These are phyloP conservation scores for Haplosporangium gracile DNA, from an alignment of 192 early-diverging fungal genomes.

Conservation along the genomic window DNA sequence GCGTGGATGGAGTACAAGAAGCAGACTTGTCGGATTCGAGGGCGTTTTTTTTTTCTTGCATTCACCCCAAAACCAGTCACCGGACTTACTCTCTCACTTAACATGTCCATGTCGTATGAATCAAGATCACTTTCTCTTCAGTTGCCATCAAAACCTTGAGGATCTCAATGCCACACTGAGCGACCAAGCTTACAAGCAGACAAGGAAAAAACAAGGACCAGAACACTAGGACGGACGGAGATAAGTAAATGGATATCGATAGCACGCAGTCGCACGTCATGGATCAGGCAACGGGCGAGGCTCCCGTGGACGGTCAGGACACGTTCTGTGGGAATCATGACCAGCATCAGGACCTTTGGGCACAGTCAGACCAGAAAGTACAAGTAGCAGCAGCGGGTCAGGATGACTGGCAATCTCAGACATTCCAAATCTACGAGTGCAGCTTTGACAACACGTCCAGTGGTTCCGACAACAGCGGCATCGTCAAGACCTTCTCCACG, in stretches of 20 bases:
- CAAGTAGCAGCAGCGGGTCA: not conserved
- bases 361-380: not conserved
- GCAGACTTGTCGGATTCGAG: not conserved
- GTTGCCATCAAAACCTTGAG: not conserved
- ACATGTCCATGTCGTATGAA: not conserved
- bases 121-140: not conserved
- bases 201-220: not conserved
- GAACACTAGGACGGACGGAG: not conserved
- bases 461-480: not conserved
- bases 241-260: not conserved
- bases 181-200: not conserved
- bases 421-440: constrained; percentile 40
- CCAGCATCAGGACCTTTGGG: not conserved
- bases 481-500: constrained; percentile 32
- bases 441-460: constrained; percentile 4
- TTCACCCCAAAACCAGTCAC: constrained; percentile 1
- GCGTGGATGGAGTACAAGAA: no score
- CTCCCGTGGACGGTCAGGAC: not conserved
- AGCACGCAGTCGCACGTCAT: not conserved
- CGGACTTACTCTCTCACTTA: not conserved
- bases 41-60: not conserved
- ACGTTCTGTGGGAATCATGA: no score
- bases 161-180: not conserved
- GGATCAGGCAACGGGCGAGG: not conserved
- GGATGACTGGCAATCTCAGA: constrained; percentile 25